phyloP scores from a whole-genome alignment of 108 stramenopile genomes.

The Skeletonema costatum region DNA sequence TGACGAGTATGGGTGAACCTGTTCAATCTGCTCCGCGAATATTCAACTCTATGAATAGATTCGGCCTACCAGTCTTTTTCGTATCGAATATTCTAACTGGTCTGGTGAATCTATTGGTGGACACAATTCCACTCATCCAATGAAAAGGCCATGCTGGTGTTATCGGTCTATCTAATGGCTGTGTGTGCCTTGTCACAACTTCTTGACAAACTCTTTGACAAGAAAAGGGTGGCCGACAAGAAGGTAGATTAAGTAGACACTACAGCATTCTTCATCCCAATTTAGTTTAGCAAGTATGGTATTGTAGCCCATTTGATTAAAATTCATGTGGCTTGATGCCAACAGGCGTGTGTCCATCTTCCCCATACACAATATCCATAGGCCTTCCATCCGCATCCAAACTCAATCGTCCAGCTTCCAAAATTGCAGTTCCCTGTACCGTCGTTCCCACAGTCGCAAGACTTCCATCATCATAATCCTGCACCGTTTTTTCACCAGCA shows the following conservation, averaged over 20 bases:
- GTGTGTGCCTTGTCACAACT: conserved; percentile 53
- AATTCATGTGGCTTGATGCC: conserved; percentile 69
- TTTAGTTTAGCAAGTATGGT: background rate
- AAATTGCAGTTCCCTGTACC: conserved; percentile 95
- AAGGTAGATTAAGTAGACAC: background rate
- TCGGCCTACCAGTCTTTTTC: conserved; percentile 86
- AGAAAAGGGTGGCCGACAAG: background rate
- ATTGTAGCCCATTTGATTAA: background rate
- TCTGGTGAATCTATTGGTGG: conserved; percentile 77
- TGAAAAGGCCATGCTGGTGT: conserved; percentile 52
- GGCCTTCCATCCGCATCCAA: conserved; percentile 88
- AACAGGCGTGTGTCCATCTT: conserved; percentile 51
- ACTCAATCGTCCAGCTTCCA: conserved; percentile 95
- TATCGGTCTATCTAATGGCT: conserved; percentile 59
- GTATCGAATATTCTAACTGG: conserved; percentile 90
- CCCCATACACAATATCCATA: conserved; percentile 90
- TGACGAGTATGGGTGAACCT: background rate
- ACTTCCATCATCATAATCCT: conserved; percentile 88
- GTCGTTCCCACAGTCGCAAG: conserved; percentile 95
- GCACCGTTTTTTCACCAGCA: conserved; percentile 60
- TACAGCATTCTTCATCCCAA: background rate
- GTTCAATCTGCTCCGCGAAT: conserved; percentile 41
- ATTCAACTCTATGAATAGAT: conserved; percentile 67
- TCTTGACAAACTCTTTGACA: conserved; percentile 20
- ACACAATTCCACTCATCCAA: conserved; percentile 76